Percentiles rank a stretch among this genome's conserved stretches.
Conservation (phyloP, 202 grass and related monocot genomes). For the Setaria viridis region DNA sequence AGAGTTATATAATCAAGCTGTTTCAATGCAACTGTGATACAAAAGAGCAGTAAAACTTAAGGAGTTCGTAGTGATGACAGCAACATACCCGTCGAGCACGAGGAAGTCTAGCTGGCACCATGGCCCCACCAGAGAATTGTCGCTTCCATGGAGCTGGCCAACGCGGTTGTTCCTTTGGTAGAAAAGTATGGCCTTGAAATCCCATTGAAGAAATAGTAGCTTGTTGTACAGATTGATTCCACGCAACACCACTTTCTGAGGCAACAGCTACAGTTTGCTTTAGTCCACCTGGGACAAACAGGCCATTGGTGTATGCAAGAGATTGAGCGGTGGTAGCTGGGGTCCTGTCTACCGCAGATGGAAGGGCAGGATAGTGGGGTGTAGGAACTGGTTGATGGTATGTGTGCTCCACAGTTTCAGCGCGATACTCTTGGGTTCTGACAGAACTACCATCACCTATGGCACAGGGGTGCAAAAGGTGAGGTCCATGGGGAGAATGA, state of each 20-base stretch:
- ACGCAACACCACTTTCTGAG: constrained; percentile 35
- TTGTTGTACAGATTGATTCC: constrained; percentile 40
- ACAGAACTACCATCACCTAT: constrained; percentile 45
- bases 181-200: constrained; percentile 39
- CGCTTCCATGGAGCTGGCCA: constrained; percentile 51
- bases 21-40: constrained; percentile 20
- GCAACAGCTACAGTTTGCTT: constrained; percentile 29
- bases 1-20: neutral
- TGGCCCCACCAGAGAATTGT: constrained; percentile 19
- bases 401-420: constrained; percentile 42
- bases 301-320: constrained; percentile 24
- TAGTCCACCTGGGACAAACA: constrained; percentile 30
- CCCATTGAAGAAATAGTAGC: constrained; percentile 37
- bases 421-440: constrained; percentile 44
- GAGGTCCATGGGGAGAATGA: constrained; percentile 48
- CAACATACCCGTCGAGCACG: constrained; percentile 43
- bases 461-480: constrained; percentile 27
- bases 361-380: constrained; percentile 40
- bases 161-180: constrained; percentile 22
- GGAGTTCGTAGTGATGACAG: neutral
- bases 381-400: constrained; percentile 49
- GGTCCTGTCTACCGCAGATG: constrained; percentile 42
- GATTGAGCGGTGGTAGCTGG: constrained; percentile 29
- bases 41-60: constrained; percentile 17
- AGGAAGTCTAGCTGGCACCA: constrained; percentile 29